A percentile compares a stretch with the other conserved stretches of the same genome.
These are phyloP conservation scores for Gymnopilus junonius DNA, from an alignment of 768 basidiomycete genomes.

Conservation along the genomic window DNA sequence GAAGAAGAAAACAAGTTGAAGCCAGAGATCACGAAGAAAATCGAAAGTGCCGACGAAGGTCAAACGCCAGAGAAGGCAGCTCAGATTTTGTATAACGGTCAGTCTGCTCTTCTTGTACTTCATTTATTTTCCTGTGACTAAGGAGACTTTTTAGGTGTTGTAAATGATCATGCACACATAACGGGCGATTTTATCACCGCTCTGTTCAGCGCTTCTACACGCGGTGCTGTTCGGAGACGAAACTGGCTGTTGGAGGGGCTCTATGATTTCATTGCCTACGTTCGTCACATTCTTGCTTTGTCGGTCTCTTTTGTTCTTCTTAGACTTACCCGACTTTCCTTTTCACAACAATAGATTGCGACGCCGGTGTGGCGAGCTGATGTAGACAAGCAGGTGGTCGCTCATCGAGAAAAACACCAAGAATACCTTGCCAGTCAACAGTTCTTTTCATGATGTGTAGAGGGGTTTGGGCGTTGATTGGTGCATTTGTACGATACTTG, in stretches of 20 bases:
- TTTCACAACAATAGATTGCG: constrained; percentile 46
- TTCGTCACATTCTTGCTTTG: constrained; percentile 30
- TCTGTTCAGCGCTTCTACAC: constrained; percentile 69
- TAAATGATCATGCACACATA: constrained; percentile 74
- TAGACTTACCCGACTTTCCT: too few species aligned
- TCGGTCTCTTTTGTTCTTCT: background rate
- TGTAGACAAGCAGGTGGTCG: constrained; percentile 51
- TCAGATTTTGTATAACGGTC: constrained; percentile 59
- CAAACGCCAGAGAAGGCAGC: constrained; percentile 70
- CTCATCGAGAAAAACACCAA: constrained; percentile 50
- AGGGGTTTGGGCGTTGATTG: background rate
- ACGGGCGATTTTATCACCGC: constrained; percentile 70
- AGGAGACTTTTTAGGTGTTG: constrained; percentile 52
- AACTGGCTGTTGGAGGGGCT: constrained; percentile 62
- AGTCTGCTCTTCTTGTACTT: background rate
- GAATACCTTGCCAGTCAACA: constrained; percentile 47
- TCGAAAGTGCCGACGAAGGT: constrained; percentile 71
- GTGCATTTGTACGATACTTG: constrained; percentile 8
- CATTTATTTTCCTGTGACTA: background rate
- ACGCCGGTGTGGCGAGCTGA: constrained; percentile 55
- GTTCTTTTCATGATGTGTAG: constrained; percentile 39
- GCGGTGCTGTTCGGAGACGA: constrained; percentile 64
- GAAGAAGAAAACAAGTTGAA: constrained; percentile 79
- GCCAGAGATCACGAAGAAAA: constrained; percentile 71
- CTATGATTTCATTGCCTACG: constrained; percentile 49